A percentile compares a stretch with the other conserved stretches of the same genome.
Evolutionary conservation across 768 basidiomycete genomes (phyloP).

Genomic region (Holtermannia corniformis): DNA sequence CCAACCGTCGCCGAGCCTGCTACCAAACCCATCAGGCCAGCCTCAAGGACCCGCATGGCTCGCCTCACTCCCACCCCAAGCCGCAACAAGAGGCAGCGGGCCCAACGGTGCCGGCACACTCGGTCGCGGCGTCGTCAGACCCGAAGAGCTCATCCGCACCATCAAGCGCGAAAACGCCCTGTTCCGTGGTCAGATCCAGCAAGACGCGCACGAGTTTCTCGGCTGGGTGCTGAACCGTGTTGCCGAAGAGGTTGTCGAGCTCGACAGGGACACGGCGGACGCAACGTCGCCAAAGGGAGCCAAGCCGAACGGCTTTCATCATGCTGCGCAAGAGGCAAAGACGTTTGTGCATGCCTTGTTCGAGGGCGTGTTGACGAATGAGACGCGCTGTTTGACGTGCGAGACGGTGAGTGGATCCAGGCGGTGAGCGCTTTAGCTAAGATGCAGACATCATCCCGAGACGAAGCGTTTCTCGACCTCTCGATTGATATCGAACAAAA

Average conservation of each 20-base stretch:
- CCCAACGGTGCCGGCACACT: constrained; percentile 38
- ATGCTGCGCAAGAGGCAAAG: constrained; percentile 25
- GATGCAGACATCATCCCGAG: constrained; percentile 73
- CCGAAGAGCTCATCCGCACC: constrained; percentile 85
- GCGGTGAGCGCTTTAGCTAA: constrained; percentile 3
- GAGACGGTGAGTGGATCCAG: constrained; percentile 64
- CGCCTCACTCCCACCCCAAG: constrained; percentile 33
- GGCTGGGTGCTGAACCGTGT: constrained; percentile 88
- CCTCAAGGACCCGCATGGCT: constrained; percentile 31
- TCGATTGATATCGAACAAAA: constrained; percentile 99
- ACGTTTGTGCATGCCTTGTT: constrained; percentile 89
- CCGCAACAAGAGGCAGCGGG: constrained; percentile 36
- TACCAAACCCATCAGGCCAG: background rate
- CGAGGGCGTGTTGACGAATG: constrained; percentile 87
- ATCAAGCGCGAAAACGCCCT: constrained; percentile 84
- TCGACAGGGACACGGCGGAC: constrained; percentile 23
- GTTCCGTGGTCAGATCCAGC: constrained; percentile 85
- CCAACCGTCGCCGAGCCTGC: background rate
- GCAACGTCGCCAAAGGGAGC: background rate
- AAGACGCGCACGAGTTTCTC: constrained; percentile 97
- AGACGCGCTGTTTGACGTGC: constrained; percentile 94
- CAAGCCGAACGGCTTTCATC: constrained; percentile 11
- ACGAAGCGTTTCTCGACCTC: constrained; percentile 95
- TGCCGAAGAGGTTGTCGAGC: constrained; percentile 78
- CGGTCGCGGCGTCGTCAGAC: constrained; percentile 65